phyloP scores from a whole-genome alignment of 129 eudicot genomes.

The Lonicera japonica region DNA sequence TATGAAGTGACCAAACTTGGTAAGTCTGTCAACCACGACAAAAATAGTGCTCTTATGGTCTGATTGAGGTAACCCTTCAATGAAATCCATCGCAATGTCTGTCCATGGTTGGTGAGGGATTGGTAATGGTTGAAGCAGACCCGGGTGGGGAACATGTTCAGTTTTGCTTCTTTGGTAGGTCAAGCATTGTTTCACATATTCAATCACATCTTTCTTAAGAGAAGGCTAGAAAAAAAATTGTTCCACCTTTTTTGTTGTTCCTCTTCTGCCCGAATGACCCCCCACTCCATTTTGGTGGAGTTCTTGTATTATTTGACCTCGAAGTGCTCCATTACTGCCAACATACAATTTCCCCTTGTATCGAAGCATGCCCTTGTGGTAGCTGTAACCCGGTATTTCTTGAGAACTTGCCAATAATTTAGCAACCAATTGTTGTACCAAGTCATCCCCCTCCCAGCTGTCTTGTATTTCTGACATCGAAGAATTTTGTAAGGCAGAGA shows the following conservation, averaged over 20 bases:
- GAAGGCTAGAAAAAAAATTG: not conserved
- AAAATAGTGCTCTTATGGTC: not conserved
- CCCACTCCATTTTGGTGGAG: not conserved
- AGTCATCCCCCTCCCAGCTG: not conserved
- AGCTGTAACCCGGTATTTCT: not conserved
- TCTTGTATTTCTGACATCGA: not conserved
- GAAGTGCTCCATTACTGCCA: not conserved
- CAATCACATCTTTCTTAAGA: not conserved
- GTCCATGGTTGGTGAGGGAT: not conserved
- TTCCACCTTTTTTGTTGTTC: not conserved
- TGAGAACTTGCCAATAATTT: not conserved
- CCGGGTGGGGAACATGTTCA: not conserved
- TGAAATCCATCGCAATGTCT: not conserved
- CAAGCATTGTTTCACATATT: not conserved
- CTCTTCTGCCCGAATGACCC: not conserved
- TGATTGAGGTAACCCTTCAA: conserved; percentile 2
- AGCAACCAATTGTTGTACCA: not conserved
- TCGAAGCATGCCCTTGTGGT: not conserved
- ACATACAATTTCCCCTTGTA: not conserved
- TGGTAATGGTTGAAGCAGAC: not conserved
- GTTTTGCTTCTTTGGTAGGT: not conserved
- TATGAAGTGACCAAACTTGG: not conserved
- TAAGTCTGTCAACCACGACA: not conserved
- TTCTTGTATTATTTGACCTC: not conserved
- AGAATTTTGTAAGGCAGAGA: not conserved